Conservation (phyloP, 2,329 filamentous ascomycete genomes). For the Escovopsis sp. region DNA sequence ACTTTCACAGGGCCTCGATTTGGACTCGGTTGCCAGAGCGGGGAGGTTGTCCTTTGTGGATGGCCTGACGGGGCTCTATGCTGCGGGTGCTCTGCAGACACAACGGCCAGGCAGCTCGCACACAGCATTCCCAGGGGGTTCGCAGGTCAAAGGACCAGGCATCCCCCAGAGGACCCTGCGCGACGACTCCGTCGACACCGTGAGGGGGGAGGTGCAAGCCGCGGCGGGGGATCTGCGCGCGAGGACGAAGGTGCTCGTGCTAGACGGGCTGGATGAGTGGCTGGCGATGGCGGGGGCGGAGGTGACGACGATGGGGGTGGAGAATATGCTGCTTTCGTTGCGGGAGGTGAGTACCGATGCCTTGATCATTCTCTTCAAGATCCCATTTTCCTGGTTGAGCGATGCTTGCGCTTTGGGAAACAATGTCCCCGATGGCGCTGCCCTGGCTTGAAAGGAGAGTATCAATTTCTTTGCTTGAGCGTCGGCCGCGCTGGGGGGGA, state of each 20-base stretch:
- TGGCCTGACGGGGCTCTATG: constrained; percentile 47
- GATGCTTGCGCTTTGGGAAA: too few relatives aligned
- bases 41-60: constrained; percentile 60
- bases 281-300: constrained; percentile 39
- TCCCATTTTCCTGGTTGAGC: too few relatives aligned
- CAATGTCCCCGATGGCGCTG: too few relatives aligned
- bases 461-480: too few relatives aligned
- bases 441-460: too few relatives aligned
- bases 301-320: constrained; percentile 30
- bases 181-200: constrained; percentile 17
- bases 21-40: constrained; percentile 41
- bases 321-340: constrained; percentile 40
- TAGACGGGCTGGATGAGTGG: constrained; percentile 51
- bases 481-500: too few relatives aligned
- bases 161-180: constrained; percentile 13
- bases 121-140: too few relatives aligned
- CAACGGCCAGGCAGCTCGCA: not conserved
- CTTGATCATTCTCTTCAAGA: not conserved
- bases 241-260: constrained; percentile 36
- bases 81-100: constrained; percentile 3
- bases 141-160: too few relatives aligned
- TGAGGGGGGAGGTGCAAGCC: constrained; percentile 24
- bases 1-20: constrained; percentile 46
- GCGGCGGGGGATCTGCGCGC: constrained; percentile 21
- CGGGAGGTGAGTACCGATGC: constrained; percentile 42